Percentiles rank a stretch among this genome's conserved stretches.
phyloP scores from a whole-genome alignment of 2,329 filamentous ascomycete genomes.

The Daldinia sp. region DNA sequence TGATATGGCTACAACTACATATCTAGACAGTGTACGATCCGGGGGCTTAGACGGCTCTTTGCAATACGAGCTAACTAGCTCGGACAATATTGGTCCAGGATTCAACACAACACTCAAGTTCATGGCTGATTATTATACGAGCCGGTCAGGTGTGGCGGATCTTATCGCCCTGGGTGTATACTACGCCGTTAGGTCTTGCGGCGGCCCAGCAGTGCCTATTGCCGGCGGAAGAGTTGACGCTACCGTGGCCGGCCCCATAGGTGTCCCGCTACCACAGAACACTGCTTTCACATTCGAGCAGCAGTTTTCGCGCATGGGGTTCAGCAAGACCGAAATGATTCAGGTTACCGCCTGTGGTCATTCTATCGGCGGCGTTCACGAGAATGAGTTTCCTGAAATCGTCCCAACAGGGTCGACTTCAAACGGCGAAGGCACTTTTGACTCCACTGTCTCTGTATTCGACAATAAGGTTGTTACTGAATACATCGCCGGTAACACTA shows the following conservation, averaged over 20 bases:
- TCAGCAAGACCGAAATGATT: constrained; percentile 65
- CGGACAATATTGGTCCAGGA: constrained; percentile 65
- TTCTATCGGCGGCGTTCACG: constrained; percentile 67
- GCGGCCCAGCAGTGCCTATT: constrained; percentile 63
- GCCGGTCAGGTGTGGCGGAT: constrained; percentile 62
- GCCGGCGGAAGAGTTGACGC: constrained; percentile 65
- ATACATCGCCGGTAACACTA: constrained; percentile 62
- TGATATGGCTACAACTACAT: constrained; percentile 66
- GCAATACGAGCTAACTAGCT: constrained; percentile 63
- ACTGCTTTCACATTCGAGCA: constrained; percentile 58
- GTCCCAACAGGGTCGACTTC: constrained; percentile 54
- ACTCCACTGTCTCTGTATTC: constrained; percentile 58
- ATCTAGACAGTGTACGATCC: constrained; percentile 49
- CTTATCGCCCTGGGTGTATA: constrained; percentile 67
- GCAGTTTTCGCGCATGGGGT: constrained; percentile 67
- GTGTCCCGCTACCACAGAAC: constrained; percentile 67
- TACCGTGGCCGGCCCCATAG: constrained; percentile 53
- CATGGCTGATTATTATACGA: constrained; percentile 62
- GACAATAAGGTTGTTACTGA: constrained; percentile 66
- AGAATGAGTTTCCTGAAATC: constrained; percentile 60
- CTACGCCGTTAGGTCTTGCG: constrained; percentile 65
- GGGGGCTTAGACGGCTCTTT: constrained; percentile 69
- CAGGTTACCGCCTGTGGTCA: constrained; percentile 68
- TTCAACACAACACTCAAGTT: constrained; percentile 62
- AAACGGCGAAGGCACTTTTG: constrained; percentile 57